phyloP scores from a whole-genome alignment of 768 basidiomycete species.

The Tylopilus felleus region DNA sequence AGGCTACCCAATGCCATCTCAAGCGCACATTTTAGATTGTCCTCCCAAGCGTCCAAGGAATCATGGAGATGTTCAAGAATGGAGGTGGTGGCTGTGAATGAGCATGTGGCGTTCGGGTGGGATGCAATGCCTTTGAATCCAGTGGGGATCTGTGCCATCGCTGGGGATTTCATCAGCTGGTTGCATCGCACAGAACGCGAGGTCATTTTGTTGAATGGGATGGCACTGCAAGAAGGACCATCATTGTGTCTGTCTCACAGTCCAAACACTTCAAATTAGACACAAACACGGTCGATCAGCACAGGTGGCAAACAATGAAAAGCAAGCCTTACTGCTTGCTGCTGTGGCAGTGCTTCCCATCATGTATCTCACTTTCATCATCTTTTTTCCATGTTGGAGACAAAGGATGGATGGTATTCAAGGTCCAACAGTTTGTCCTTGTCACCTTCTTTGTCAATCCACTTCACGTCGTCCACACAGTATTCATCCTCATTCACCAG shows the following conservation, averaged over 20 bases:
- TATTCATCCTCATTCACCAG: constrained; percentile 28
- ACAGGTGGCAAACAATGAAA: neutral
- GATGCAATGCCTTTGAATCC: constrained; percentile 59
- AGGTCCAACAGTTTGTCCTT: constrained; percentile 69
- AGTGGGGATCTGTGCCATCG: constrained; percentile 50
- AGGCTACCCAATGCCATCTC: constrained; percentile 68
- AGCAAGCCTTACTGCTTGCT: constrained; percentile 56
- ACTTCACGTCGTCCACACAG: constrained; percentile 48
- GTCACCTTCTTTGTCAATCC: constrained; percentile 71
- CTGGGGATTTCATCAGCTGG: constrained; percentile 43
- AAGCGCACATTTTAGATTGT: constrained; percentile 64
- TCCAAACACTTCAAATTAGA: constrained; percentile 74
- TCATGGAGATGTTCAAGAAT: constrained; percentile 48
- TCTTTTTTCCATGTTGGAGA: constrained; percentile 64
- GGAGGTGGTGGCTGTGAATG: constrained; percentile 43
- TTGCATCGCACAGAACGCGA: constrained; percentile 70
- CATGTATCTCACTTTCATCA: constrained; percentile 69
- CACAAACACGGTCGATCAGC: constrained; percentile 3
- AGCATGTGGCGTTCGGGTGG: constrained; percentile 49
- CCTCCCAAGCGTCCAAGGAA: constrained; percentile 49
- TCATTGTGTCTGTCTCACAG: constrained; percentile 75
- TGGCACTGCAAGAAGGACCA: constrained; percentile 71
- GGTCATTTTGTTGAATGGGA: constrained; percentile 67
- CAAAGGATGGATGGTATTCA: constrained; percentile 71
- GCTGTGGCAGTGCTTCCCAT: constrained; percentile 72